A percentile compares a stretch with the other conserved stretches of the same genome.
Evolutionary conservation across 148 eudicot species (phyloP).

Genomic region (Selenicereus undatus): DNA sequence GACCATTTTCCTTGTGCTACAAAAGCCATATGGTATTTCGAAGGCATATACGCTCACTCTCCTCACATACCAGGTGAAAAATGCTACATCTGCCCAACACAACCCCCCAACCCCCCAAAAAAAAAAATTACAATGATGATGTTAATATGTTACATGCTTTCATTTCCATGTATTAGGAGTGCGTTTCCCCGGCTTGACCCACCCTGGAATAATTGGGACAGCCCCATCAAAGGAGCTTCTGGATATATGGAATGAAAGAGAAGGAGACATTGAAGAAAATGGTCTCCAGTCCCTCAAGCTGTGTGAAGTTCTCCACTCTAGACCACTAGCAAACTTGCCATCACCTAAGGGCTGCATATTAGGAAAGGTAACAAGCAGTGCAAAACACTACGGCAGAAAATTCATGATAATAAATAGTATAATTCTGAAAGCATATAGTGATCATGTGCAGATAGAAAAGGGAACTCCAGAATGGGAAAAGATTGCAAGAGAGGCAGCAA

Average conservation of each 20-base stretch:
- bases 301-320: slow-evolving; percentile 79
- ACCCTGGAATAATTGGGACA: slow-evolving; percentile 92
- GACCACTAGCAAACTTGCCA: slow-evolving; percentile 89
- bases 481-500: slow-evolving; percentile 76
- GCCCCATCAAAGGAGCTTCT: slow-evolving; percentile 90
- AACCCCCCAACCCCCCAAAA: too few species aligned
- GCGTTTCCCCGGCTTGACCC: slow-evolving; percentile 87
- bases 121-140: neutral
- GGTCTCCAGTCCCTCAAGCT: slow-evolving; percentile 62
- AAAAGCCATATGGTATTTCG: slow-evolving; percentile 96
- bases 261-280: slow-evolving; percentile 67
- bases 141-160: neutral
- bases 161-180: slow-evolving; percentile 48
- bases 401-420: neutral
- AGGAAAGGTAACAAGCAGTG: slow-evolving; percentile 57
- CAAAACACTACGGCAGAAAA: neutral
- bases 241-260: slow-evolving; percentile 85
- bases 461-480: slow-evolving; percentile 73
- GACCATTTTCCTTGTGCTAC: slow-evolving; percentile 92
- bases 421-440: neutral
- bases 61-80: slow-evolving; percentile 85
- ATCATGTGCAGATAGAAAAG: slow-evolving; percentile 50
- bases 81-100: neutral
- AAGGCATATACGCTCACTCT: slow-evolving; percentile 90
- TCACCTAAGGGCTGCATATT: slow-evolving; percentile 76